Evolutionary conservation across 441 rosid genomes (phyloP).

Genomic region (Cnidoscolus chayamansa): DNA sequence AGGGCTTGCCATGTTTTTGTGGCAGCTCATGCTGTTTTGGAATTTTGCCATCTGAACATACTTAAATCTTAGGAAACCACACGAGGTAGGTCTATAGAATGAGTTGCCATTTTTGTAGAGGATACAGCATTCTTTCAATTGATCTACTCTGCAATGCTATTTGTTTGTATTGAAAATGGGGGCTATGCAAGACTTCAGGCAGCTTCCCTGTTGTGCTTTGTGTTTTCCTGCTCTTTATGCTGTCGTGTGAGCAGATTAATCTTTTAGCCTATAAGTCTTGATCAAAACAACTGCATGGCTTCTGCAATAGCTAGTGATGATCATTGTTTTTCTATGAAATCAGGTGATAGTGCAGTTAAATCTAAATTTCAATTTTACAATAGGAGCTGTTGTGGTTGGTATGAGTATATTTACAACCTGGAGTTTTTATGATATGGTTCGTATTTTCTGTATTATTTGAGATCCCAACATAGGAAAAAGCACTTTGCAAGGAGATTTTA

Average conservation of each 20-base stretch:
- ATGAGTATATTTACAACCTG: not conserved
- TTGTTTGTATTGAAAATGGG: not conserved
- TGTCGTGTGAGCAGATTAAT: not conserved
- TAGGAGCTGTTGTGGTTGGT: not conserved
- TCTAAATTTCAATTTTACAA: not conserved
- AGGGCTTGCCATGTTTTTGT: constrained; percentile 64
- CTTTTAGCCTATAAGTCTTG: not conserved
- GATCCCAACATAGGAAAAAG: too few relatives aligned
- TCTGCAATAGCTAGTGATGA: not conserved
- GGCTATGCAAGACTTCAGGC: not conserved
- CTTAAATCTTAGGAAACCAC: constrained; percentile 26
- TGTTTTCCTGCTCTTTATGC: not conserved
- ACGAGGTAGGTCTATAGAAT: not conserved
- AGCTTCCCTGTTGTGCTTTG: not conserved
- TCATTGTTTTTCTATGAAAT: not conserved
- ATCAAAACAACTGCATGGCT: not conserved
- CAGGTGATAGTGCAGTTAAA: not conserved
- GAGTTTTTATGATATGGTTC: too few relatives aligned
- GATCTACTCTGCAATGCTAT: not conserved
- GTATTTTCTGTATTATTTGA: too few relatives aligned
- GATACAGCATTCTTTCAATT: not conserved
- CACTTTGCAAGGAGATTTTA: too few relatives aligned
- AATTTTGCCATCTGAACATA: constrained; percentile 67
- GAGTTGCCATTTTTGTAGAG: not conserved
- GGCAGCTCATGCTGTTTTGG: constrained; percentile 65